A percentile compares a stretch with the other conserved stretches of the same genome.
phyloP scores from a whole-genome alignment of 78 protist genomes.

The Dictyostelium intermedium region DNA sequence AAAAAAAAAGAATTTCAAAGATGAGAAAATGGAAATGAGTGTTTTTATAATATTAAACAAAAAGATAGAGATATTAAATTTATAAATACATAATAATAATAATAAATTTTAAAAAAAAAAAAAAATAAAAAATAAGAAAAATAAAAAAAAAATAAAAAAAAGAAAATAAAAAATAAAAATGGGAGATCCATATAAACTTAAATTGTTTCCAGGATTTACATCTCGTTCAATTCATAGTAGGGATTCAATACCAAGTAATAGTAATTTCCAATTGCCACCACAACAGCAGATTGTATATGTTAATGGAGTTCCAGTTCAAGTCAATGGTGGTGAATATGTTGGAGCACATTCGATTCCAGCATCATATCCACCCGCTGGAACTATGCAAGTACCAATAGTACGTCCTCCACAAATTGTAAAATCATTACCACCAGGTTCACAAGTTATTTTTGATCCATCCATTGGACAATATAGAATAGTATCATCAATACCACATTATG shows the following conservation, averaged over 20 bases:
- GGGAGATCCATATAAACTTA: background rate
- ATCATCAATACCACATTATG: background rate
- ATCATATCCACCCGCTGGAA: background rate
- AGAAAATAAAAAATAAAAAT: background rate
- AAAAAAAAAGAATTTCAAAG: background rate
- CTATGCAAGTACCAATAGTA: background rate
- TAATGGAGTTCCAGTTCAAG: constrained; percentile 16
- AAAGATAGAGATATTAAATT: background rate
- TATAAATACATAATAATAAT: no score
- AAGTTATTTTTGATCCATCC: background rate
- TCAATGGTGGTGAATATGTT: background rate
- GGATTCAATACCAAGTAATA: background rate
- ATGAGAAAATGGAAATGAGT: background rate
- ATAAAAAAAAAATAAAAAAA: background rate
- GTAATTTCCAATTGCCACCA: background rate
- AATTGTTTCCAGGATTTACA: background rate
- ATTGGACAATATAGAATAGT: constrained; percentile 22
- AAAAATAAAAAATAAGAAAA: background rate
- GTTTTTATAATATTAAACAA: background rate
- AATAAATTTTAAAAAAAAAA: background rate
- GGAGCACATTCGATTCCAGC: background rate
- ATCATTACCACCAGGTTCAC: background rate
- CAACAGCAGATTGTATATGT: constrained; percentile 1
- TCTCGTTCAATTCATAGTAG: background rate
- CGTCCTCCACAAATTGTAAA: background rate